These are phyloP conservation scores for Globisporangium sylvaticum DNA, from an alignment of 352 stramenopile species.

Conservation along the genomic window DNA sequence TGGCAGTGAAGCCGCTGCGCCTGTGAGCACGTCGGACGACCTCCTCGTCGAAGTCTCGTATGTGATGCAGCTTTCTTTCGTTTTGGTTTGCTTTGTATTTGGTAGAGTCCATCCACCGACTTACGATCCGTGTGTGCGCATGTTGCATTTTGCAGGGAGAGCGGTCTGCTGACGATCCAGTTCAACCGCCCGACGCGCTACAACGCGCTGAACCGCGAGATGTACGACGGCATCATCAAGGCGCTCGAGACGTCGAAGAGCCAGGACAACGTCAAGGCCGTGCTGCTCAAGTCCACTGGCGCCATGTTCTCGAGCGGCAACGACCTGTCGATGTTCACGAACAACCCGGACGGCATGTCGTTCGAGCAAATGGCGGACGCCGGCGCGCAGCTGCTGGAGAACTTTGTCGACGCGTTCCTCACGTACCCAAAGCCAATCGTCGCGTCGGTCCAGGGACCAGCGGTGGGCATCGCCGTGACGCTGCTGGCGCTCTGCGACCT, in stretches of 20 bases:
- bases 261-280: conserved; percentile 70
- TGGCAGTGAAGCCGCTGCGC: neutral
- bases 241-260: conserved; percentile 55
- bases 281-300: conserved; percentile 84
- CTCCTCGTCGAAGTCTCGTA: conserved; percentile 57
- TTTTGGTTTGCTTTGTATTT: neutral
- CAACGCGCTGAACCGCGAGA: conserved; percentile 84
- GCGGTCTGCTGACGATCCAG: conserved; percentile 68
- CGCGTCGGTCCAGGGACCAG: conserved; percentile 86
- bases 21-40: conserved; percentile 31
- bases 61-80: conserved; percentile 10
- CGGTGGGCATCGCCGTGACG: conserved; percentile 88
- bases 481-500: conserved; percentile 88
- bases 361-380: conserved; percentile 61
- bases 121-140: neutral
- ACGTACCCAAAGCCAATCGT: conserved; percentile 90
- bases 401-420: conserved; percentile 75
- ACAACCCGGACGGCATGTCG: conserved; percentile 41
- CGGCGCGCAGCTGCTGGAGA: conserved; percentile 46
- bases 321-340: conserved; percentile 80
- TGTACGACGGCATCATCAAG: conserved; percentile 80
- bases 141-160: conserved; percentile 23
- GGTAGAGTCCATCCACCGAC: neutral
- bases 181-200: conserved; percentile 79
- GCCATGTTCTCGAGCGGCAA: conserved; percentile 90